phyloP scores from a whole-genome alignment of 108 stramenopile genomes.

The Cyclotella baltica region DNA sequence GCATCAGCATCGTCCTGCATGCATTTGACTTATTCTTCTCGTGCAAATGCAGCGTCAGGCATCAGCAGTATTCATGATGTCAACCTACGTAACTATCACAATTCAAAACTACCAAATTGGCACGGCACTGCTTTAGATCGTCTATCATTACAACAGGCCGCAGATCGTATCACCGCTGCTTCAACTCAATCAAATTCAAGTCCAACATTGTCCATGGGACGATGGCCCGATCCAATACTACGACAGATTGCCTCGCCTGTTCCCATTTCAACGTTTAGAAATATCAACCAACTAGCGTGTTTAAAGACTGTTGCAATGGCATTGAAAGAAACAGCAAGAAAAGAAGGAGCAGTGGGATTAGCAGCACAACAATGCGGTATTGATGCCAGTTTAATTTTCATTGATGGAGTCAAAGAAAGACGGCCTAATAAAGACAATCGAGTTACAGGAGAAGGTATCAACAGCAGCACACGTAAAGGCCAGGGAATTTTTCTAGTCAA shows the following conservation, averaged over 20 bases:
- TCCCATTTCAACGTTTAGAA: conserved; percentile 30
- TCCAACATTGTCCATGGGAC: conserved; percentile 59
- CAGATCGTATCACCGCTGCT: conserved; percentile 7
- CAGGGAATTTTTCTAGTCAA: conserved; percentile 68
- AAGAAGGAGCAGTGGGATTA: conserved; percentile 77
- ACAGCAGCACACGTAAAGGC: neutral
- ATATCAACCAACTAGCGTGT: neutral
- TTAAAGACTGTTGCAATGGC: conserved; percentile 43
- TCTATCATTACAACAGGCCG: conserved; percentile 32
- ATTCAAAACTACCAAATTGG: conserved; percentile 31
- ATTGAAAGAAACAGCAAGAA: conserved; percentile 63
- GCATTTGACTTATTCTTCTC: neutral
- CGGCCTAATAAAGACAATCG: neutral
- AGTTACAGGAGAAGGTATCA: neutral
- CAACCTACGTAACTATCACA: conserved; percentile 20
- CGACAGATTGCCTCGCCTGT: conserved; percentile 55
- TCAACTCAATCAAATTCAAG: conserved; percentile 1
- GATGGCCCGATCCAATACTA: conserved; percentile 86
- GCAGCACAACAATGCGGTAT: conserved; percentile 90
- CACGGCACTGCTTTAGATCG: conserved; percentile 39
- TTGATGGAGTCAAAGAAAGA: conserved; percentile 36
- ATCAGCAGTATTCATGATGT: conserved; percentile 34
- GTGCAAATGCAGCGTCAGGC: neutral
- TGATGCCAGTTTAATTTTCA: conserved; percentile 74
- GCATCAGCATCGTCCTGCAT: neutral